Base-by-base conservation (phyloP, 371 early-diverging fungal species). In the Choanephora cucurbitarum region DNA sequence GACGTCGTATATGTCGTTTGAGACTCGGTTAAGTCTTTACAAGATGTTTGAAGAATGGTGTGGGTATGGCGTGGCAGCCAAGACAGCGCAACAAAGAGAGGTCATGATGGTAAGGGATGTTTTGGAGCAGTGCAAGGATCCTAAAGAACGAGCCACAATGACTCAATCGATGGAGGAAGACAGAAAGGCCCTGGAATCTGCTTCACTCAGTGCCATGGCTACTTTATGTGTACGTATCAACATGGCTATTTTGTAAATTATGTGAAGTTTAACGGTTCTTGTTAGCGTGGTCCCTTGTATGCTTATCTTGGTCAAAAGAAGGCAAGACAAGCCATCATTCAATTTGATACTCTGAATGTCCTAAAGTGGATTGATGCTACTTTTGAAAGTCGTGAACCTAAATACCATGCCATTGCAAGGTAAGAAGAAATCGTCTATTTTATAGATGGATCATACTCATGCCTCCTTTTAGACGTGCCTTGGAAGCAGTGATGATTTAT, bases 11-110 rank as follows among this genome's bases (percentile, higher is more conserved):
- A 88, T 96, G 65, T 84, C 94, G 0, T 91, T 91, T 67, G 92
- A 94, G 48, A 80, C 87, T 0, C 81, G 97, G 32, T 60, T 86
- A 7, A 80, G 80, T 8, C 52, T 95, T 21, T 96, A 93, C 72
- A 80, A 82, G 55, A 79, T 95, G 60, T 88, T 96, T 75, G 95
- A 95, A 66, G 82, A 88, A 44, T 98, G 98, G 98, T 92, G 95
- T 68, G 92, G 97, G 2, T 86, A 90, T 62, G 95, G 96, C 1
- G 73, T 71, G 34, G 78, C 80, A 39, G 79, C 89, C 0, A 75
- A 72, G n/a, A 41, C 60, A 1, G 82, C 85, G 9, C 75, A 87
- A 1, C 91, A 90, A 4, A 69, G 86, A 0, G 93, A 95, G 59
- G 82, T 80, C 3, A 84, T 82, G 41, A 88, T 92, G 84, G 88